A percentile compares a stretch with the other conserved stretches of the same genome.
Conservation (phyloP, 192 early-diverging fungal species). For the Obelidium mucronatum region DNA sequence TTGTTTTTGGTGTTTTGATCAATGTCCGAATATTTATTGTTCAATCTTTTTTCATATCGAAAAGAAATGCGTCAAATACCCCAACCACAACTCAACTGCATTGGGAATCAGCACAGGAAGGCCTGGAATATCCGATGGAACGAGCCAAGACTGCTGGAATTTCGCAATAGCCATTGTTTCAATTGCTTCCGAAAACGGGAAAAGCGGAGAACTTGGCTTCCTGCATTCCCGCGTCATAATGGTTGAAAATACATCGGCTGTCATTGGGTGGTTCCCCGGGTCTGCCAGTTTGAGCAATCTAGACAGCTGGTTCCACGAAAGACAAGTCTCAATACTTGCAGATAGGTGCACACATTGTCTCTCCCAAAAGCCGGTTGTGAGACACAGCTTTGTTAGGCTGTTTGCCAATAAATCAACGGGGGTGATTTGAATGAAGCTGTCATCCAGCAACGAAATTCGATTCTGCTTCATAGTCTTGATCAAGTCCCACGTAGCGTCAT, state of each 20-base stretch:
- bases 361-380: neutral
- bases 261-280: neutral
- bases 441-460: neutral
- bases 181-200: neutral
- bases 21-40: too few relatives aligned
- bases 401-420: slow-evolving; percentile 1
- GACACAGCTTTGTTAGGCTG: neutral
- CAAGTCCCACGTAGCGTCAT: neutral
- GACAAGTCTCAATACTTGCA: neutral
- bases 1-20: too few relatives aligned
- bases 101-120: neutral
- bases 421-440: neutral
- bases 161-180: neutral
- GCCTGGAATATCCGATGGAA: neutral
- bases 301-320: neutral
- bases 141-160: neutral
- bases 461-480: neutral
- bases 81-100: neutral
- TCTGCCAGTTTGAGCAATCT: neutral
- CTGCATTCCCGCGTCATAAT: neutral
- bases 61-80: neutral
- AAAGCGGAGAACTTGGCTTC: neutral
- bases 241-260: neutral
- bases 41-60: too few relatives aligned
- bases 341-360: neutral